A percentile compares a stretch with the other conserved stretches of the same genome.
These are phyloP conservation scores for Guadua angustifolia DNA, from an alignment of 176 grass and related monocot genomes.

Conservation along the genomic window DNA sequence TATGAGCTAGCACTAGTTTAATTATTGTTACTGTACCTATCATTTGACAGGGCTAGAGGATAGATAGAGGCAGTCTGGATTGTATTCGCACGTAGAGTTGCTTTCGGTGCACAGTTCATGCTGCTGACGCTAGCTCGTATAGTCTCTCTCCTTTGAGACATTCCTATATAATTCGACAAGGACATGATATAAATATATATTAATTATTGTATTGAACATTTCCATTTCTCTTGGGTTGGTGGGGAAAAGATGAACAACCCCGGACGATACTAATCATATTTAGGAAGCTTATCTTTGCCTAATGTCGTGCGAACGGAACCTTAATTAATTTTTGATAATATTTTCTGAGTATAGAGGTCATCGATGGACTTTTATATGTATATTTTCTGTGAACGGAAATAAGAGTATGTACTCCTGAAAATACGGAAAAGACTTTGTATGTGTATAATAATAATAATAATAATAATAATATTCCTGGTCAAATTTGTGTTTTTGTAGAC, in stretches of 20 bases:
- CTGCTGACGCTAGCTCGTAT: conserved; percentile 4
- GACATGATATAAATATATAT: conserved; percentile 18
- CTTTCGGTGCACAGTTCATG: conserved; percentile 37
- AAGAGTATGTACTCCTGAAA: too few species aligned
- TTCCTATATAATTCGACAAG: conserved; percentile 42
- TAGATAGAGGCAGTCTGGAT: background rate
- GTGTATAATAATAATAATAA: too few species aligned
- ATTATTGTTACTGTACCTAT: background rate
- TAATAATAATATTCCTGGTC: too few species aligned
- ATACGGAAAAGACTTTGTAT: too few species aligned
- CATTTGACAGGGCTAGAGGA: background rate
- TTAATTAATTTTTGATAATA: background rate
- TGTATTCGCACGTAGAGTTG: background rate
- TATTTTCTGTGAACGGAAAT: too few species aligned
- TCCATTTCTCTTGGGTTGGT: conserved; percentile 20
- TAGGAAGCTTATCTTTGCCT: background rate
- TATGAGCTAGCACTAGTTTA: background rate
- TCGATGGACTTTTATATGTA: too few species aligned
- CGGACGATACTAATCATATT: background rate
- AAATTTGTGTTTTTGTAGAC: background rate
- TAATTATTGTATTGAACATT: background rate
- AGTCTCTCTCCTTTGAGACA: conserved; percentile 21
- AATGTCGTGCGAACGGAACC: background rate
- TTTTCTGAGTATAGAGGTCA: background rate
- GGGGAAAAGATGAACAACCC: conserved; percentile 25